Percentiles rank a stretch among this genome's conserved stretches.
Evolutionary conservation across 257 asterid genomes (phyloP).

Genomic region (Solanum habrochaites): DNA sequence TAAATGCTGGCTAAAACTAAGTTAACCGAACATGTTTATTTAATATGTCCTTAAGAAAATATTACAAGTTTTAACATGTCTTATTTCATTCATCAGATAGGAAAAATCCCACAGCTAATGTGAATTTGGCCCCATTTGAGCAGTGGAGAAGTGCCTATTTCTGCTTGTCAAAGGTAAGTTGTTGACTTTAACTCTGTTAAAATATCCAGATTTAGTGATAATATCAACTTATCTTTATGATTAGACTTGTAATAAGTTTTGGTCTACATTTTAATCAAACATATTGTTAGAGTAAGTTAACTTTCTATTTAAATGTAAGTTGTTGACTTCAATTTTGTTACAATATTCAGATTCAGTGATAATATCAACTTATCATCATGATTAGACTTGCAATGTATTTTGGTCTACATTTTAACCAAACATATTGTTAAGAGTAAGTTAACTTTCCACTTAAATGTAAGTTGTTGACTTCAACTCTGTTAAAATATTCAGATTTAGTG

Average conservation of each 20-base stretch:
- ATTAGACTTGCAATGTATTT: too few relatives aligned
- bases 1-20: neutral
- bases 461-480: neutral
- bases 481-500: too few relatives aligned
- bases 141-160: slow-evolving; percentile 42
- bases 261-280: too few relatives aligned
- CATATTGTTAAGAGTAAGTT: too few relatives aligned
- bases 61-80: neutral
- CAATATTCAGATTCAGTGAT: neutral
- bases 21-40: neutral
- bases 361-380: too few relatives aligned
- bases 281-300: too few relatives aligned
- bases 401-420: too few relatives aligned
- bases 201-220: neutral
- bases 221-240: too few relatives aligned
- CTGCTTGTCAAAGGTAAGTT: slow-evolving; percentile 32
- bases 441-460: slow-evolving; percentile 4
- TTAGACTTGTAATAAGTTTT: too few relatives aligned
- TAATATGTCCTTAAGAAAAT: neutral
- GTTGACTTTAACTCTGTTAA: neutral
- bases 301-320: slow-evolving; percentile 26
- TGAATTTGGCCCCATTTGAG: slow-evolving; percentile 30
- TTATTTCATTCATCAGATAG: slow-evolving; percentile 16
- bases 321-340: neutral
- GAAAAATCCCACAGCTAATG: slow-evolving; percentile 22